Conservation (phyloP, 2,329 filamentous ascomycete species). For the Xylaria sp. region DNA sequence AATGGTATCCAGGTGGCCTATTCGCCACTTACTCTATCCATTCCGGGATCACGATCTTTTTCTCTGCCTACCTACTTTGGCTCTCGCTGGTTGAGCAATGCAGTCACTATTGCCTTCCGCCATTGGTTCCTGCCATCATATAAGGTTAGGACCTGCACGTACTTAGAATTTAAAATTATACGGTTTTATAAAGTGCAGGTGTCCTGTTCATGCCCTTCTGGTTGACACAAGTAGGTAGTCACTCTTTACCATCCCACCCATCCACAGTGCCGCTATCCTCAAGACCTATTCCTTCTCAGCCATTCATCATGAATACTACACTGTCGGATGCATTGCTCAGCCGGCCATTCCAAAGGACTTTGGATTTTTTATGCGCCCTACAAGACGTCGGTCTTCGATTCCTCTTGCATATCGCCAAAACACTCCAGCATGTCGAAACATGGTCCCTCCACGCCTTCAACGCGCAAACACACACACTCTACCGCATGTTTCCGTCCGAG, state of each 20-base stretch:
- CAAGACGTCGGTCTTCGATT: slow-evolving; percentile 2
- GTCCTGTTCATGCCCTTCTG: background rate
- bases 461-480: slow-evolving; percentile 8
- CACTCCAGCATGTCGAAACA: slow-evolving; percentile 13
- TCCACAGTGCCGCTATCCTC: background rate
- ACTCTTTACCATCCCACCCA: background rate
- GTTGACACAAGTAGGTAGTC: background rate
- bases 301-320: slow-evolving; percentile 18
- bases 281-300: background rate
- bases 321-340: background rate
- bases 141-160: background rate
- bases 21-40: too few relatives aligned
- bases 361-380: slow-evolving; percentile 1
- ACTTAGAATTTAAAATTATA: background rate
- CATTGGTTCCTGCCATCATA: too few relatives aligned
- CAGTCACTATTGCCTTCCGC: too few relatives aligned
- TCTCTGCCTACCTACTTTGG: too few relatives aligned
- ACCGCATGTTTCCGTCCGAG: slow-evolving; percentile 17
- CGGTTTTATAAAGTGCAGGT: background rate
- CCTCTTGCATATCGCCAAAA: slow-evolving; percentile 12
- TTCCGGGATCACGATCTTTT: too few relatives aligned
- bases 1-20: too few relatives aligned
- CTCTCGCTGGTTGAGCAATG: too few relatives aligned
- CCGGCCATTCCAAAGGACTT: background rate
- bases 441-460: slow-evolving; percentile 8